These are phyloP conservation scores for Trichoderma sp. DNA, from an alignment of 2,329 filamentous ascomycete species.

Conservation along the genomic window DNA sequence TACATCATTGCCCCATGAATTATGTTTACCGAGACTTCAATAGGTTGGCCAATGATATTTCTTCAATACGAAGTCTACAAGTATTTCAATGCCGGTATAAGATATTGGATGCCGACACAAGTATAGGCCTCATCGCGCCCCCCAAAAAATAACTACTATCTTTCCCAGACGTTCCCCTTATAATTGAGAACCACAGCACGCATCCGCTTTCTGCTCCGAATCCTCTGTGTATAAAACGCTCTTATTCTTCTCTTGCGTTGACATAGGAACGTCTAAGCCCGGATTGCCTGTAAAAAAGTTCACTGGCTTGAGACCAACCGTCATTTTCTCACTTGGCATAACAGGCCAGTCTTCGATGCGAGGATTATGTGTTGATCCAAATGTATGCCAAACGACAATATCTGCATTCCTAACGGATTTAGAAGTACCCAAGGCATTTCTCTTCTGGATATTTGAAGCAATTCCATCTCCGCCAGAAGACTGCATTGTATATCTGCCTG, in stretches of 20 bases:
- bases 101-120: too few species aligned
- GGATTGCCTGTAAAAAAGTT: conserved; percentile 48
- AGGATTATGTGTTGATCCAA: conserved; percentile 62
- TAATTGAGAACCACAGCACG: background rate
- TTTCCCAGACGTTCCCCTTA: too few species aligned
- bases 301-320: conserved; percentile 49
- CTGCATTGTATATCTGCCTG: conserved; percentile 45
- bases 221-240: background rate
- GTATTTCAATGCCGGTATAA: too few species aligned
- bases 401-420: conserved; percentile 41
- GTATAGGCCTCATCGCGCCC: background rate
- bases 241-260: background rate
- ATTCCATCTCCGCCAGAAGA: conserved; percentile 43
- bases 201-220: background rate
- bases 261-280: background rate
- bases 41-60: too few species aligned
- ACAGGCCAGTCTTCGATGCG: conserved; percentile 64
- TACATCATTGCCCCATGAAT: too few species aligned
- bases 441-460: conserved; percentile 21
- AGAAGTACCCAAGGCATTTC: background rate
- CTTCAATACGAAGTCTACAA: too few species aligned
- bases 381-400: conserved; percentile 57
- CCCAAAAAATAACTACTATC: too few species aligned
- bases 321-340: conserved; percentile 61
- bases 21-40: too few species aligned